A percentile compares a stretch with the other conserved stretches of the same genome.
These are phyloP conservation scores for Trichoderma harzianum DNA, from an alignment of 2,329 filamentous ascomycete genomes.

Conservation along the genomic window DNA sequence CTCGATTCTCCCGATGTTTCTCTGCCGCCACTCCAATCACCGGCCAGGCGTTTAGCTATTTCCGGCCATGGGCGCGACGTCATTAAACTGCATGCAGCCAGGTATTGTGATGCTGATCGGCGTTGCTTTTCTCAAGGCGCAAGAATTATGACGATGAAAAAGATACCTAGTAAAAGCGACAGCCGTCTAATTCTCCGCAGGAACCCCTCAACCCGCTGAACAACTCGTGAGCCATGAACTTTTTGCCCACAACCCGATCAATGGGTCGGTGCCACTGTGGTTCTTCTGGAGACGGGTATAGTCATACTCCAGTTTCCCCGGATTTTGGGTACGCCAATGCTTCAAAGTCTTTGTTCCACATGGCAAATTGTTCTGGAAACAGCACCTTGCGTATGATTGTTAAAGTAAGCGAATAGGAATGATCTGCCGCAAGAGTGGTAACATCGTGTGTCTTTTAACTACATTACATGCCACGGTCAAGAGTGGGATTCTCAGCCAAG, in stretches of 20 bases:
- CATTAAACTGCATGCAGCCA: background rate
- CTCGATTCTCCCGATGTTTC: background rate
- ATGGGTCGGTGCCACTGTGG: background rate
- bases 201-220: no score
- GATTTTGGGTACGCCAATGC: background rate
- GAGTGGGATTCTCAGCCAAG: background rate
- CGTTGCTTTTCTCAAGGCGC: background rate
- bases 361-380: no score
- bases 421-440: background rate
- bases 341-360: background rate
- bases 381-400: background rate
- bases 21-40: background rate
- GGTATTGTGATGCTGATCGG: background rate
- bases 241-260: background rate
- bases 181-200: background rate
- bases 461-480: background rate
- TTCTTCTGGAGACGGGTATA: background rate
- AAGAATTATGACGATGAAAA: background rate
- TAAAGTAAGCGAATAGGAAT: background rate
- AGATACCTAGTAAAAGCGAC: background rate
- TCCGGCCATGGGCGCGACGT: slow-evolving; percentile 2
- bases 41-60: background rate
- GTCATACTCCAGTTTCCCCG: slow-evolving; percentile 10
- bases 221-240: background rate
- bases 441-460: background rate